Conservation (phyloP, 2,329 filamentous ascomycete species). For the Hysterium pulicare region DNA sequence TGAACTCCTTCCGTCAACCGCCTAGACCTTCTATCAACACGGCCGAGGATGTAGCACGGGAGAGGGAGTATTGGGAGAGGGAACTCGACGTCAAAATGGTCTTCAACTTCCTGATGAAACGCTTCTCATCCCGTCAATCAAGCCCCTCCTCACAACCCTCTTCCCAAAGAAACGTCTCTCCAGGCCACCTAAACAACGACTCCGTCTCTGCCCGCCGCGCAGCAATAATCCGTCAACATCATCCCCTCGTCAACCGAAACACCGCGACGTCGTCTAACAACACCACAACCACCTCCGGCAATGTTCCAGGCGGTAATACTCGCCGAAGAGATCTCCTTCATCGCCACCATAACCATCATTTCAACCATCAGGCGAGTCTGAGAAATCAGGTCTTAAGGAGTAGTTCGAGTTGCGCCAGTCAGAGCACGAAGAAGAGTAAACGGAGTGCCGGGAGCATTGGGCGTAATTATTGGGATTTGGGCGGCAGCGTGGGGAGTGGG, state of each 20-base stretch:
- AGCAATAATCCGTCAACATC: conserved; percentile 81
- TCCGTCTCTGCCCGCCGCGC: conserved; percentile 60
- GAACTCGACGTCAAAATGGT: conserved; percentile 89
- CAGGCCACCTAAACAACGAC: conserved; percentile 32
- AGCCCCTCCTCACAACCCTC: conserved; percentile 20
- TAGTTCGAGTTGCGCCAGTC: conserved; percentile 74
- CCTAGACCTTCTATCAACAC: conserved; percentile 14
- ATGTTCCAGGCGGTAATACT: conserved; percentile 4
- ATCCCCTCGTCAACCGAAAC: conserved; percentile 70
- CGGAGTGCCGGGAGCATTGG: conserved; percentile 68
- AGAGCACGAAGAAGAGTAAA: conserved; percentile 74
- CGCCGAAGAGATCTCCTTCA: conserved; percentile 19
- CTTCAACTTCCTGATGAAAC: conserved; percentile 61
- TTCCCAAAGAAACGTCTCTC: conserved; percentile 13
- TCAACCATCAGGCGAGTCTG: conserved; percentile 13
- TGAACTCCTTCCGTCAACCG: conserved; percentile 44
- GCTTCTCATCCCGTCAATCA: conserved; percentile 35
- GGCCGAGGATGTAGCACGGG: conserved; percentile 39
- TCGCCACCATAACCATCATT: conserved; percentile 15
- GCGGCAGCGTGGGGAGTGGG: conserved; percentile 73
- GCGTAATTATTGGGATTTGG: conserved; percentile 90
- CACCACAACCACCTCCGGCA: conserved; percentile 12
- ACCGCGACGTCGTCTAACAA: conserved; percentile 19
- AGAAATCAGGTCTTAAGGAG: conserved; percentile 23
- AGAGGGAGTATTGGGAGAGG: conserved; percentile 84